Evolutionary conservation across 2,329 filamentous ascomycete genomes (phyloP).

Genomic region (Zymoseptoria brevis): DNA sequence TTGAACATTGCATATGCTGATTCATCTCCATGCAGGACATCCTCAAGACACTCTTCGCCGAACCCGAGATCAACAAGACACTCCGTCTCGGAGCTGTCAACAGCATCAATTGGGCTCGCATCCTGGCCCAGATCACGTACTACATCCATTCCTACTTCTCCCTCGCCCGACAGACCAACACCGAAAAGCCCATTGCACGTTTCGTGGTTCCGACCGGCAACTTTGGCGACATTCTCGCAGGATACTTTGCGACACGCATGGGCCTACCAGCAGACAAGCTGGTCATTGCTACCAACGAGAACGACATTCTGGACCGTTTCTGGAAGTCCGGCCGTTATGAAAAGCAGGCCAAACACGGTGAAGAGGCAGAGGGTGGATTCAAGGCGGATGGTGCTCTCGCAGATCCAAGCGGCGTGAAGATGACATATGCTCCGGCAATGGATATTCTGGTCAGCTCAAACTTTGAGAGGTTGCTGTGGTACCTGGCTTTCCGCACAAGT

Average conservation of each 20-base stretch:
- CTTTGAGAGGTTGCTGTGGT: conserved; percentile 94
- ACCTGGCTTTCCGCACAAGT: conserved; percentile 67
- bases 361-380: conserved; percentile 49
- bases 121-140: conserved; percentile 93
- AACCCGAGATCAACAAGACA: conserved; percentile 71
- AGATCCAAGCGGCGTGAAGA: conserved; percentile 68
- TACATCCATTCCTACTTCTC: conserved; percentile 94
- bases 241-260: conserved; percentile 88
- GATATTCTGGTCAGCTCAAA: conserved; percentile 95
- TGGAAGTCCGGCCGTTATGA: conserved; percentile 85
- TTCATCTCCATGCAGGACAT: conserved; percentile 55
- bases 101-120: conserved; percentile 92
- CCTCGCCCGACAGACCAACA: conserved; percentile 54
- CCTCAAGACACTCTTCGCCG: conserved; percentile 85
- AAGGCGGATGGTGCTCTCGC: conserved; percentile 51
- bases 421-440: conserved; percentile 92
- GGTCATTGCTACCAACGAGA: conserved; percentile 90
- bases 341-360: conserved; percentile 61
- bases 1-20: not conserved
- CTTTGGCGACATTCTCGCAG: conserved; percentile 89
- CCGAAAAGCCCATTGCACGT: conserved; percentile 62
- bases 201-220: conserved; percentile 93
- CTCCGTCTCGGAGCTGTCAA: conserved; percentile 89
- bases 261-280: conserved; percentile 82
- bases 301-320: conserved; percentile 93